phyloP scores from a whole-genome alignment of 768 basidiomycete species.

The Termitomyces sp. region DNA sequence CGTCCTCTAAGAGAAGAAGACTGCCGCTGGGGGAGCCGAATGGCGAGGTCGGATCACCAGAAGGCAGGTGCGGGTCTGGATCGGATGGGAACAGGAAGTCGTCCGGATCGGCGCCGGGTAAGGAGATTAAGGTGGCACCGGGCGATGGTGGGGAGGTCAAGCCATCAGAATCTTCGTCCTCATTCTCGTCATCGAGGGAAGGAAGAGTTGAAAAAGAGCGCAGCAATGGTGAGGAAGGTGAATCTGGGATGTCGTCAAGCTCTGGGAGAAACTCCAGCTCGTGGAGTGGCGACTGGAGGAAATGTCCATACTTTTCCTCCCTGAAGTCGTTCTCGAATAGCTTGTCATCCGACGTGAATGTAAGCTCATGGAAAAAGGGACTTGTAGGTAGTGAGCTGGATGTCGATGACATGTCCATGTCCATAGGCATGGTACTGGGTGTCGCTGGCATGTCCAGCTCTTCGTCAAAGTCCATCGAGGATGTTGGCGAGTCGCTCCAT shows the following conservation, averaged over 20 bases:
- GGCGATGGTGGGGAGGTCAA: constrained; percentile 19
- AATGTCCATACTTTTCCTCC: neutral
- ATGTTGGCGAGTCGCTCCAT: constrained; percentile 9
- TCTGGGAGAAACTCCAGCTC: constrained; percentile 11
- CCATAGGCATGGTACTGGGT: constrained; percentile 14
- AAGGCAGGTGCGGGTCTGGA: neutral
- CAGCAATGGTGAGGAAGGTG: constrained; percentile 17
- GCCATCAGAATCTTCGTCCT: constrained; percentile 8
- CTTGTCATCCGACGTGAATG: neutral
- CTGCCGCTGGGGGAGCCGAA: constrained; percentile 11
- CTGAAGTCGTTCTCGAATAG: constrained; percentile 2
- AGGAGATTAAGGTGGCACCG: constrained; percentile 20
- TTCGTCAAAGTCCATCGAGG: constrained; percentile 13
- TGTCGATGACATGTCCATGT: constrained; percentile 17
- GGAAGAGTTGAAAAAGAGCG: constrained; percentile 19
- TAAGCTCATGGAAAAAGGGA: constrained; percentile 6
- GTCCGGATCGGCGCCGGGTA: constrained; percentile 32
- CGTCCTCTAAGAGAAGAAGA: constrained; percentile 38
- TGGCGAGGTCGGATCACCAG: neutral
- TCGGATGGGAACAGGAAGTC: constrained; percentile 24
- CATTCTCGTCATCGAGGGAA: constrained; percentile 24
- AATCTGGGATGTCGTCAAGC: constrained; percentile 10
- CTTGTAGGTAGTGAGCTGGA: constrained; percentile 17
- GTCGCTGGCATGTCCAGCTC: constrained; percentile 17
- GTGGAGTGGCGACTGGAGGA: constrained; percentile 2